phyloP scores from a whole-genome alignment of 2,329 filamentous ascomycete species.

The Fusarium illudens region DNA sequence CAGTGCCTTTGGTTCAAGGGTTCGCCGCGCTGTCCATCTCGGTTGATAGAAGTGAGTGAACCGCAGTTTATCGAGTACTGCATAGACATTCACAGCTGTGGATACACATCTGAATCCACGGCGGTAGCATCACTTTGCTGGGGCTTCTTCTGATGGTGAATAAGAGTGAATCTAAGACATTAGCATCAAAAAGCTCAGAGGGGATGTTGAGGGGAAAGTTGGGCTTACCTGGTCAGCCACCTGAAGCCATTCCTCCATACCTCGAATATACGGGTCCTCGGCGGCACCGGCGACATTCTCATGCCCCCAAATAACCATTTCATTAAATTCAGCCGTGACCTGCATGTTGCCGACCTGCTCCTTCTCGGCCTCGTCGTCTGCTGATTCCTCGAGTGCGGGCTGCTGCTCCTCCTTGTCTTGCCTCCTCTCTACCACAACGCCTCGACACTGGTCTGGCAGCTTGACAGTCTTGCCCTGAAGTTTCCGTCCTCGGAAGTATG shows the following conservation, averaged over 20 bases:
- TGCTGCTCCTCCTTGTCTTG: slow-evolving; percentile 48
- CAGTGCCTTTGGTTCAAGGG: neutral
- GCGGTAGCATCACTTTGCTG: neutral
- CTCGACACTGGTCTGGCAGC: slow-evolving; percentile 76
- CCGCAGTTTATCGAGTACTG: too few relatives aligned
- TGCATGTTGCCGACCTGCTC: slow-evolving; percentile 63
- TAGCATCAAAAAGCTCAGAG: neutral
- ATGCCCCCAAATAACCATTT: slow-evolving; percentile 85
- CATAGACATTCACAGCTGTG: neutral
- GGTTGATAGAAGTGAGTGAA: neutral
- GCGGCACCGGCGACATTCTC: slow-evolving; percentile 69
- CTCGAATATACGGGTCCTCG: slow-evolving; percentile 75
- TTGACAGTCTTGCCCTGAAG: slow-evolving; percentile 72
- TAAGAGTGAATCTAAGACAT: slow-evolving; percentile 38
- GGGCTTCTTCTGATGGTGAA: neutral
- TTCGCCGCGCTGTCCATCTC: neutral
- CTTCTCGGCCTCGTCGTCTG: slow-evolving; percentile 53
- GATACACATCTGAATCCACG: neutral
- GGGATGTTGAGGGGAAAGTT: neutral
- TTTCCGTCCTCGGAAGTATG: slow-evolving; percentile 83
- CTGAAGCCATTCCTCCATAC: slow-evolving; percentile 81
- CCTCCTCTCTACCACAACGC: slow-evolving; percentile 62
- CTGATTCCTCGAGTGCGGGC: slow-evolving; percentile 49
- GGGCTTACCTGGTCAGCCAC: slow-evolving; percentile 72
- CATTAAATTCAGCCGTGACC: slow-evolving; percentile 73